Evolutionary conservation across 1,139 yeast genomes (phyloP).

Genomic region (Lodderomyces jiufengensis): DNA sequence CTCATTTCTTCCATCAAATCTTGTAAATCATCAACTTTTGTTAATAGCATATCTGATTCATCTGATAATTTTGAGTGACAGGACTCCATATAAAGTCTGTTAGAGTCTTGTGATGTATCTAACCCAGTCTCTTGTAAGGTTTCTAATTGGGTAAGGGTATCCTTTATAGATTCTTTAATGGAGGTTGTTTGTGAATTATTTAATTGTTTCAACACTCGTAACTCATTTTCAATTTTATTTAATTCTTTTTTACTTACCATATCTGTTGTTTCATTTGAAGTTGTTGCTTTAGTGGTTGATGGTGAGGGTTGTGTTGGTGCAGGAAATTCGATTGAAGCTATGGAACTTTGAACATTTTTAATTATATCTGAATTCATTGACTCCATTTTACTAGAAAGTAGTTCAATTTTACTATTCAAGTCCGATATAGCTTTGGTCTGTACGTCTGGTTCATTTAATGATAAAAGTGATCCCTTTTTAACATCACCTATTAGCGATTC

Average conservation of each 20-base stretch:
- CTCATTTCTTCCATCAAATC: slow-evolving; percentile 87
- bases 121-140: slow-evolving; percentile 45
- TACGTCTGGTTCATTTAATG: slow-evolving; percentile 42
- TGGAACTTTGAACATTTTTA: slow-evolving; percentile 22
- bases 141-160: slow-evolving; percentile 32
- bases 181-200: slow-evolving; percentile 44
- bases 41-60: slow-evolving; percentile 70
- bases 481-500: slow-evolving; percentile 62
- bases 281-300: background rate
- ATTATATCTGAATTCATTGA: slow-evolving; percentile 22
- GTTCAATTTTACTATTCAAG: slow-evolving; percentile 23
- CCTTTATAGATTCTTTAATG: slow-evolving; percentile 35
- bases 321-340: slow-evolving; percentile 22
- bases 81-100: slow-evolving; percentile 69
- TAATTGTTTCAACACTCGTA: slow-evolving; percentile 62
- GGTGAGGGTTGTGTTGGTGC: slow-evolving; percentile 9
- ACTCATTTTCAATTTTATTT: slow-evolving; percentile 44
- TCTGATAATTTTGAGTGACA: slow-evolving; percentile 73
- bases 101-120: slow-evolving; percentile 42
- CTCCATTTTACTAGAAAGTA: slow-evolving; percentile 28
- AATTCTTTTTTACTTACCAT: slow-evolving; percentile 8
- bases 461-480: slow-evolving; percentile 55
- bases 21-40: slow-evolving; percentile 86
- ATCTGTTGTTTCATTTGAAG: background rate
- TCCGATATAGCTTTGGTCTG: slow-evolving; percentile 20